phyloP scores from a whole-genome alignment of 306 rosid genomes.

The Prunus armeniaca region DNA sequence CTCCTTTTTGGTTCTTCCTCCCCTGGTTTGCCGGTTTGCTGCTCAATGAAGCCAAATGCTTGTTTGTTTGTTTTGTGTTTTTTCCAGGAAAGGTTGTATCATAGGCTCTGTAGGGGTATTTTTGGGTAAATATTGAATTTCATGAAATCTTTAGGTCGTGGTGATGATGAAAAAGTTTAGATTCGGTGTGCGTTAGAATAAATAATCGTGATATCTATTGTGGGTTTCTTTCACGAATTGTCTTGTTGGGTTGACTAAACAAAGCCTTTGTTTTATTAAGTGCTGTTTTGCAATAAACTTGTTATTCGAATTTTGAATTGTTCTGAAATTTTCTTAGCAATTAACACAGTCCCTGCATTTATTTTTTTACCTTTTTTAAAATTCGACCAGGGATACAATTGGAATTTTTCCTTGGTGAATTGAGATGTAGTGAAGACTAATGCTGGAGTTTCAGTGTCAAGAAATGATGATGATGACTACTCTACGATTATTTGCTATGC shows the following conservation, averaged over 20 bases:
- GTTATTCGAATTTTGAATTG: too few relatives aligned
- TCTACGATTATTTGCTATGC: not conserved
- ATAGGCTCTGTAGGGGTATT: not conserved
- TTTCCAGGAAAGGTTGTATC: not conserved
- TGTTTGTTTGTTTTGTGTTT: not conserved
- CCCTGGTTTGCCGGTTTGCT: not conserved
- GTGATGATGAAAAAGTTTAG: not conserved
- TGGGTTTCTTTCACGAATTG: not conserved
- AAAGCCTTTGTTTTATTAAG: not conserved
- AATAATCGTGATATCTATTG: not conserved
- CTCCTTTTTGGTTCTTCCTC: not conserved
- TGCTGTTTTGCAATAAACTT: not conserved
- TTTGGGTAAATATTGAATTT: not conserved
- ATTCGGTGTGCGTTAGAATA: not conserved
- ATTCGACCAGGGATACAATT: not conserved
- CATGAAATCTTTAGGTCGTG: not conserved
- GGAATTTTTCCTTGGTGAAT: too few relatives aligned
- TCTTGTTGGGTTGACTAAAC: not conserved
- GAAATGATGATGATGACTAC: slow-evolving; percentile 1
- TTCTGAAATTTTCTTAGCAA: not conserved
- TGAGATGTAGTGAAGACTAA: not conserved
- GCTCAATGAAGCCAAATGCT: not conserved
- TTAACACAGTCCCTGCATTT: not conserved
- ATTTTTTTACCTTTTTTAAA: not conserved
- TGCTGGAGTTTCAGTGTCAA: not conserved